Percentiles rank a stretch among this genome's conserved stretches.
phyloP scores from a whole-genome alignment of 805 yeast species.

The Candida hungchunana region DNA sequence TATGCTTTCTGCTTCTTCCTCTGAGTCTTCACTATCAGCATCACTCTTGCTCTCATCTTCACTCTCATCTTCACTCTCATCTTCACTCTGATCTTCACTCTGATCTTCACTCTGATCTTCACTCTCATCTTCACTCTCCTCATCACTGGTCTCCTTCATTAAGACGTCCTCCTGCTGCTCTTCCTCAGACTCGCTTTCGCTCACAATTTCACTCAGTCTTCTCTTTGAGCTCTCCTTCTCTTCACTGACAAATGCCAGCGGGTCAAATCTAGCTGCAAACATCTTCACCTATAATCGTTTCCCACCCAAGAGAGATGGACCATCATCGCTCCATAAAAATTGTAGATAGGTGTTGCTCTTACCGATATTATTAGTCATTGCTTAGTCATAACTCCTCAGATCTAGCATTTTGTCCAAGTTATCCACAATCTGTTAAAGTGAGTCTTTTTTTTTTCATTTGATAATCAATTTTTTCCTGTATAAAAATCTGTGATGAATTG shows the following conservation, averaged over 20 bases:
- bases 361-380: too few relatives aligned
- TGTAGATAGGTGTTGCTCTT: too few relatives aligned
- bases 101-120: constrained; percentile 20
- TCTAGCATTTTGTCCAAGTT: too few relatives aligned
- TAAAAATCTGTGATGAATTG: too few relatives aligned
- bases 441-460: too few relatives aligned
- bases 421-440: too few relatives aligned
- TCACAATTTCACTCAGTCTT: constrained; percentile 19
- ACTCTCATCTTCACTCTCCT: constrained; percentile 20
- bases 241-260: constrained; percentile 29
- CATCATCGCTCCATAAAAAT: too few relatives aligned
- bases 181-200: constrained; percentile 9
- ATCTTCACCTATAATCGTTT: too few relatives aligned
- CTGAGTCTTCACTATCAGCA: constrained; percentile 14
- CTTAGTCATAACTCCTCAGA: too few relatives aligned
- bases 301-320: too few relatives aligned
- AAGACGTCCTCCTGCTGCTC: not conserved
- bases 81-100: constrained; percentile 17
- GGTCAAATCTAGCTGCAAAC: constrained; percentile 69
- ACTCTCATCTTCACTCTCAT: constrained; percentile 5
- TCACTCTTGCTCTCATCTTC: constrained; percentile 4
- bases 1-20: constrained; percentile 11
- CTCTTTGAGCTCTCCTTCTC: constrained; percentile 17
- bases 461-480: too few relatives aligned
- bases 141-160: constrained; percentile 6